Evolutionary conservation across 495 filamentous ascomycete species (phyloP), one percentile per base, ranked within the genome.

Genomic region (Penicillium manginii): DNA sequence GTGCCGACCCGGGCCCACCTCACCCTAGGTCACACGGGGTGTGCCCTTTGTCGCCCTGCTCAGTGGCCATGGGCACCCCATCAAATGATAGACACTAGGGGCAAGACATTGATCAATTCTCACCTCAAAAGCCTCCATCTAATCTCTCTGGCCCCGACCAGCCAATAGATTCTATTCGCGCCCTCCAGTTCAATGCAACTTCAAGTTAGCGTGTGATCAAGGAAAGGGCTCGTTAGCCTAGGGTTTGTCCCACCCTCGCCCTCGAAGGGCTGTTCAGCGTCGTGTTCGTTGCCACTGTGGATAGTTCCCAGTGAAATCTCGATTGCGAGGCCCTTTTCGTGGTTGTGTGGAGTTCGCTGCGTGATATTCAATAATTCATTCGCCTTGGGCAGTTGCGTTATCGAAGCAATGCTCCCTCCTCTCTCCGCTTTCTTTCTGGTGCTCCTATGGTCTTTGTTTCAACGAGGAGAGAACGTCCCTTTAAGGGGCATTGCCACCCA

Each of bases 51-150:
- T n/a, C 14, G 12, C 47, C 29, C 49, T 51, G 6, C 9, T 35
- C 26, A 18, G 49, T 51, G 49, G 26, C 49, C 49, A 50, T 51
- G 49, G 26, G 29, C 49, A 50, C 19, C 2, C 19, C 22, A 37
- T 19, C 49, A 8, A 37, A 12, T 18, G 15, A 12, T 33, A 51
- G 49, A 51, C 49, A 51, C 49, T 32, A 51, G 49, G 49, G 49
- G 32, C 26, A 47, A 47, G 9, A n/a, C 15, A 39, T 39, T 10
- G 12, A 39, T 14, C 15, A n/a, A 29, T 29, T 8, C 6, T 8
- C 26, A 29, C 4, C 5, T 29, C 10, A 43, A 43, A 5, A n/a
- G 8, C 5, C 40, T 17, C 14, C 17, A 17, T 2, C 17, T n/a
- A n/a, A 11, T 37, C 12, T n/a, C 2, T n/a, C 4, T 37, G 12